Evolutionary conservation across 768 basidiomycete genomes (phyloP).

Genomic region (Gloeopeniophorella convolvens): DNA sequence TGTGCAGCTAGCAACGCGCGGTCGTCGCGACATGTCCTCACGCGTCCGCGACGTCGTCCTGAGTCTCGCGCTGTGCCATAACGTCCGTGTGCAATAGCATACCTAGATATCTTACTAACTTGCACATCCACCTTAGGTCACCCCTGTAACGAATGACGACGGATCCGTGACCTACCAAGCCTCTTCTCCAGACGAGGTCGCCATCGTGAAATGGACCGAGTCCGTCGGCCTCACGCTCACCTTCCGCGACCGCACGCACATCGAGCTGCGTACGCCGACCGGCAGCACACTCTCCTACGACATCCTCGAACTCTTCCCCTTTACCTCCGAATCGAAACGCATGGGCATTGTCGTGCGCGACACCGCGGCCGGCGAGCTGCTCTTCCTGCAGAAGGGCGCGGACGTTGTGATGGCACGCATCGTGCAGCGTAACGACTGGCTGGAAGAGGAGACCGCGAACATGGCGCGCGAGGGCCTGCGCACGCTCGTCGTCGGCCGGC

Average conservation of each 20-base stretch:
- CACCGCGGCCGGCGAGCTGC: slow-evolving; percentile 63
- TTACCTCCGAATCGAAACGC: slow-evolving; percentile 97
- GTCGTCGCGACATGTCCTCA: slow-evolving; percentile 91
- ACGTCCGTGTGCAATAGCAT: slow-evolving; percentile 45
- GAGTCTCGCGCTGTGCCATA: slow-evolving; percentile 93
- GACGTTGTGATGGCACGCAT: slow-evolving; percentile 97
- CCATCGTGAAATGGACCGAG: slow-evolving; percentile 96
- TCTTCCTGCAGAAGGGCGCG: slow-evolving; percentile 93
- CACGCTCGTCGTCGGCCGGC: slow-evolving; percentile 88
- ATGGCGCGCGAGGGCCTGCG: slow-evolving; percentile 96
- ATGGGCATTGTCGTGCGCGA: slow-evolving; percentile 98
- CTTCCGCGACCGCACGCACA: slow-evolving; percentile 85
- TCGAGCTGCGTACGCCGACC: slow-evolving; percentile 70
- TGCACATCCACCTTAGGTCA: slow-evolving; percentile 55
- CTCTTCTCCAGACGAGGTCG: slow-evolving; percentile 97
- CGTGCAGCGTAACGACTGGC: slow-evolving; percentile 96
- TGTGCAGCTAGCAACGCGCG: slow-evolving; percentile 75
- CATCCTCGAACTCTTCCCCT: slow-evolving; percentile 93
- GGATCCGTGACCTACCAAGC: slow-evolving; percentile 96
- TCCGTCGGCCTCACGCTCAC: slow-evolving; percentile 88
- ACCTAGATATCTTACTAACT: background rate
- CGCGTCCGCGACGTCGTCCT: slow-evolving; percentile 88
- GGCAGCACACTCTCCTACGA: slow-evolving; percentile 66
- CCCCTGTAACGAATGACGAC: slow-evolving; percentile 92
- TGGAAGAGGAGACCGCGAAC: slow-evolving; percentile 97